Evolutionary conservation across 164 flowering plant genomes (phyloP).

Genomic region (Kingdonia uniflora): DNA sequence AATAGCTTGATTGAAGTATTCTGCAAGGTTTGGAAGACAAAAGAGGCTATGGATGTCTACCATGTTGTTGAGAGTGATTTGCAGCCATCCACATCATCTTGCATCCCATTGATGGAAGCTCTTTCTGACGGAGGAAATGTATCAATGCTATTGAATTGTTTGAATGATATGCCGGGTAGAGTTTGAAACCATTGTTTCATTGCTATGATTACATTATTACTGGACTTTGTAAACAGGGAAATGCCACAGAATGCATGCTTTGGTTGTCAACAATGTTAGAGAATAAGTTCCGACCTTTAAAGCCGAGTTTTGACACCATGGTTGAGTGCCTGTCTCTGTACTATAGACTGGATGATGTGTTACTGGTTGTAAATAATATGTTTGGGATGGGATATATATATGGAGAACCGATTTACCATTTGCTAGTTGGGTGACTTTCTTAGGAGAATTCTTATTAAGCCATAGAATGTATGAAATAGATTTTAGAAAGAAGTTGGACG

Average conservation of each 20-base stretch:
- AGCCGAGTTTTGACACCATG: constrained; percentile 28
- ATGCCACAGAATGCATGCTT: constrained; percentile 28
- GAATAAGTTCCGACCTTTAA: constrained; percentile 28
- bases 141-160: constrained; percentile 25
- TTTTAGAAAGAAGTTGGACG: constrained; percentile 17
- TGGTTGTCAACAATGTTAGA: constrained; percentile 35
- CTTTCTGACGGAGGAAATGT: constrained; percentile 36
- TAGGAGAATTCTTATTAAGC: constrained; percentile 12
- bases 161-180: constrained; percentile 34
- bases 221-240: constrained; percentile 35
- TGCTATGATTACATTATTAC: constrained; percentile 28
- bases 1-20: constrained; percentile 40
- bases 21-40: constrained; percentile 31
- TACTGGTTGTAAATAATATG: constrained; percentile 32
- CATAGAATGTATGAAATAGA: constrained; percentile 15
- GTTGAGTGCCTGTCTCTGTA: constrained; percentile 23
- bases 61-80: constrained; percentile 29
- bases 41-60: constrained; percentile 23
- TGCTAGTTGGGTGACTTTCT: constrained; percentile 25
- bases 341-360: constrained; percentile 34
- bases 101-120: constrained; percentile 29
- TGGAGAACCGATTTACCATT: constrained; percentile 8
- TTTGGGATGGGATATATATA: constrained; percentile 27
- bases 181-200: constrained; percentile 22
- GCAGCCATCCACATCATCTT: constrained; percentile 32